Conservation (phyloP, 306 rosid species). For the Sicyos edulis region DNA sequence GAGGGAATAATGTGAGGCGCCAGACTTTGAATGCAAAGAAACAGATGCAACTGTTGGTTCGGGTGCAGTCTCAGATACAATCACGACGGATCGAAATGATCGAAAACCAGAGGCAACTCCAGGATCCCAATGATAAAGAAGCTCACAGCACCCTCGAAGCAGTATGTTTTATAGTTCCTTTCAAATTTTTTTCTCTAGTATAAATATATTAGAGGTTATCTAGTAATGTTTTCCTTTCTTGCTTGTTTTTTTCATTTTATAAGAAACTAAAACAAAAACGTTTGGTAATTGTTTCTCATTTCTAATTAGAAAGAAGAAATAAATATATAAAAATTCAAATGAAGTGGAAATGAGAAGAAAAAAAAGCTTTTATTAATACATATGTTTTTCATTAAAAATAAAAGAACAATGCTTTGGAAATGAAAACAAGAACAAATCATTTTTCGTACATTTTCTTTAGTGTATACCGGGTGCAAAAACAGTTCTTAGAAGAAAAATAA, state of each 20-base stretch:
- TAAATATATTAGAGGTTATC: neutral
- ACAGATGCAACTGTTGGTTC: slow-evolving; percentile 87
- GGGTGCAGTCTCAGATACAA: slow-evolving; percentile 92
- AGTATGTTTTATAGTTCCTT: slow-evolving; percentile 33
- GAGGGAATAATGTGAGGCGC: slow-evolving; percentile 89
- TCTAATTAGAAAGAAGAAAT: neutral
- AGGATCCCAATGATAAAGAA: slow-evolving; percentile 51
- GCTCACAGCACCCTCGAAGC: slow-evolving; percentile 52
- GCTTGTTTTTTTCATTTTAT: neutral
- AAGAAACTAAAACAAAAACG: neutral
- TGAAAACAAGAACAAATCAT: neutral
- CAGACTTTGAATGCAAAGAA: slow-evolving; percentile 88
- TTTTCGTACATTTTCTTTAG: neutral
- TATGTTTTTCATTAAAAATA: neutral
- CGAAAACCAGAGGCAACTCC: slow-evolving; percentile 67
- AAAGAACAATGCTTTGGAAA: neutral
- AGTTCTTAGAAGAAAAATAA: neutral
- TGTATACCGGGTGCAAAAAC: neutral
- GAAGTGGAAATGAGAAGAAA: neutral
- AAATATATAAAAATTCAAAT: neutral
- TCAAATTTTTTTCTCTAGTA: neutral
- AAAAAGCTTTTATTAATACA: neutral
- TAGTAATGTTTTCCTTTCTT: neutral
- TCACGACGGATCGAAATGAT: slow-evolving; percentile 87
- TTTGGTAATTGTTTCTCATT: neutral